Conservation (phyloP, 1,139 yeast genomes). For the Geotrichum bryndzae region DNA sequence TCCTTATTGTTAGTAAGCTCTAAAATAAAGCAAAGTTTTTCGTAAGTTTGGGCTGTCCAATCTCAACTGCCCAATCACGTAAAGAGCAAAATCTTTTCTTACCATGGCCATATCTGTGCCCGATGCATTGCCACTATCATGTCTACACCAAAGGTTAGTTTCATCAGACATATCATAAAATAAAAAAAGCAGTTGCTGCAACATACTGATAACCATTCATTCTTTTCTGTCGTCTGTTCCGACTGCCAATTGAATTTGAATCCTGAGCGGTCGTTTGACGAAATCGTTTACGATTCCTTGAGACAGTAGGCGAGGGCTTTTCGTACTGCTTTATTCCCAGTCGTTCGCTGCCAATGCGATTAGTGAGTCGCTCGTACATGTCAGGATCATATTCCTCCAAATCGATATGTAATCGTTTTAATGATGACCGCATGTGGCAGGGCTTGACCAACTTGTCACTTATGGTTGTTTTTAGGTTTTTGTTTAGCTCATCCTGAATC, state of each 20-base stretch:
- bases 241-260: slow-evolving; percentile 1
- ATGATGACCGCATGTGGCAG: slow-evolving; percentile 37
- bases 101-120: too few species aligned
- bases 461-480: slow-evolving; percentile 36
- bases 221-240: slow-evolving; percentile 12
- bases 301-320: background rate
- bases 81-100: background rate
- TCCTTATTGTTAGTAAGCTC: background rate
- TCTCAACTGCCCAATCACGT: too few species aligned
- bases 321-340: slow-evolving; percentile 4
- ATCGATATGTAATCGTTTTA: background rate
- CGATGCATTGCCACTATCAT: too few species aligned
- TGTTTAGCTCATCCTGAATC: slow-evolving; percentile 1
- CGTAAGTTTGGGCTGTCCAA: background rate
- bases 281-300: slow-evolving; percentile 7
- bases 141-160: too few species aligned
- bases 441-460: slow-evolving; percentile 37
- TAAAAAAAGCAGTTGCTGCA: background rate
- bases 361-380: background rate
- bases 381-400: slow-evolving; percentile 7
- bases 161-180: too few species aligned
- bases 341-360: background rate
- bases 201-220: slow-evolving; percentile 2
- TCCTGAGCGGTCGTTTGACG: slow-evolving; percentile 1
- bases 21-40: too few species aligned